Base-by-base conservation (phyloP, 208 protist species). In the Herpetomonas samuelpessoai region DNA sequence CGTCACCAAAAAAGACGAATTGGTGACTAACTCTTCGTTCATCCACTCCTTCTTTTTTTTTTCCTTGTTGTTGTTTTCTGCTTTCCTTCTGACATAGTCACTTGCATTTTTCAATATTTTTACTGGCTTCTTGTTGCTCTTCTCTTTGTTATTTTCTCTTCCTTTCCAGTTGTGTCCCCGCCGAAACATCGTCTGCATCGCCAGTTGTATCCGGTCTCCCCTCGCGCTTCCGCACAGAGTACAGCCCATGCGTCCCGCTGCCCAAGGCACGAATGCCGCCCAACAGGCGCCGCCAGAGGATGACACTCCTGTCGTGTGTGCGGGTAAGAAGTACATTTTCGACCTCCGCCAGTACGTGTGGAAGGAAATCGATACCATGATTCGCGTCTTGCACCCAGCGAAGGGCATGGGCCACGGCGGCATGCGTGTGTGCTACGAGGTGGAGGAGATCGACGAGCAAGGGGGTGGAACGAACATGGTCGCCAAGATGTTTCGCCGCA, bases 381-480 rank as follows among this genome's bases (percentile, higher is more conserved):
- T 92, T 25, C 73, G 79, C 10, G 60, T 92, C 29, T 41, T 81
- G 6, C 48, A 46, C 24, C 81, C 85, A 1, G 56, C 66, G 31
- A 85, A 75, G 28, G 70, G 56, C 1, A 68, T 91, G 45, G 80
- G 72, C 7, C 72, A 79, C 21, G 87, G 87, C 39, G 87, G 87
- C 46, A 94, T 94, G 87, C 83, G 87, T 26, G 66, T 91, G 12
- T 94, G 87, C 62, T 94, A 79, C 65, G 72, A 83, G 46, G 87
- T 94, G n/a, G 83, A 88, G 65, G 83, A 94, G 58, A 38, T 89
- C 12, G 87, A 94, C 22, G 81, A 90, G 61, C 76, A 91, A 38
- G 83, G 82, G 9, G 44, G 26, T 0, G 67, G 72, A 16, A 81
- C 73, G 22, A 46, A 60, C 9, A 92, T 91, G 77, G 81, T 94